Base-by-base conservation (phyloP, 108 stramenopile genomes). In the Pseudonitzschia multiseries region DNA sequence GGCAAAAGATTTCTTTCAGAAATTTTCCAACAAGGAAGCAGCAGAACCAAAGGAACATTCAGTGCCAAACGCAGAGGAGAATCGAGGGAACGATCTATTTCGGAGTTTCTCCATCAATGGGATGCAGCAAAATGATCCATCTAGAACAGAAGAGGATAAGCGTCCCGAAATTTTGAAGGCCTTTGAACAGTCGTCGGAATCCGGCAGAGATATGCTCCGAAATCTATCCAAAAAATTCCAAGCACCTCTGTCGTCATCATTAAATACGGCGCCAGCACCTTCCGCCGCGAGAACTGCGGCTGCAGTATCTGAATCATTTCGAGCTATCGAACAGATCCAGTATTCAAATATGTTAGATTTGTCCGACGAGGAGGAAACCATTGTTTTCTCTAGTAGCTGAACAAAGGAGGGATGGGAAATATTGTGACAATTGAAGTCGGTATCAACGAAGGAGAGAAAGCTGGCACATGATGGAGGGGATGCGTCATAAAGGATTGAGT, bases 1-100 rank as follows among this genome's bases (percentile, higher is more conserved):
- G 44, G 66, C 40, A 48, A 67, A 48, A 27, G 66, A 67, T 48
- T 40, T 67, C 15, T 24, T 67, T 48, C 44, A 50, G 27, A 50
- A 50, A 67, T 48, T 67, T 24, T 17, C 42, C 66, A 67, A 48
- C 27, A 41, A 21, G 36, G 57, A 59, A 24, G 12, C 57, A 59
- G 27, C 32, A 63, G 26, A 63, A 5, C 62, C 1, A 21, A 24
- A 56, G 13, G 22, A 22, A 0, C 54, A 13, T 24, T 3, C 18
- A 48, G 14, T 14, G 1, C 6, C 50, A 10, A 51, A 51, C 4
- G 50, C 50, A 51, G 54, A 26, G 9, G 54, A 20, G 24, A 56
- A 56, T 24, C 54, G 54, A 56, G 24, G 68, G 46, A 63, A 13
- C 1, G 56, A 68, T 28, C 62, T 67, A 8, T 57, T 67, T 26